phyloP scores from a whole-genome alignment of 202 grass and related monocot species.

The Schoenoplectus tabernaemontani region DNA sequence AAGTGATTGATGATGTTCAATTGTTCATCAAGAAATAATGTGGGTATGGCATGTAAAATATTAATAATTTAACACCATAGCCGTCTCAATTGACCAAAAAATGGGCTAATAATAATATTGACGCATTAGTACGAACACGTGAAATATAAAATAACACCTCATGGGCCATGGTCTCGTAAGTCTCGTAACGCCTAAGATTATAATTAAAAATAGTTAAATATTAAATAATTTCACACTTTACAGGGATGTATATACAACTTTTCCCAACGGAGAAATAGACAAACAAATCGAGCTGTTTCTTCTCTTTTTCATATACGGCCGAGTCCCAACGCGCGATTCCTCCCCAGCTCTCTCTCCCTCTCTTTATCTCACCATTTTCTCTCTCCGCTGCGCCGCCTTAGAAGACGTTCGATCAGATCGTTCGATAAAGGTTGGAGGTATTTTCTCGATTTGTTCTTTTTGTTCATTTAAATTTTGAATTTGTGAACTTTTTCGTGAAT shows the following conservation, averaged over 20 bases:
- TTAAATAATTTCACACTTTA: not conserved
- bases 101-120: not conserved
- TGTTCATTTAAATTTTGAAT: not conserved
- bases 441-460: not conserved
- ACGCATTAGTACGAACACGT: not conserved
- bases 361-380: not conserved
- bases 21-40: not conserved
- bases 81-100: not conserved
- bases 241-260: not conserved
- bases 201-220: not conserved
- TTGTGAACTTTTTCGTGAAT: not conserved
- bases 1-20: not conserved
- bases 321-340: not conserved
- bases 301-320: constrained; percentile 24
- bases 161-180: not conserved
- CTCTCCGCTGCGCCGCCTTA: not conserved
- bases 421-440: not conserved
- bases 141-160: not conserved
- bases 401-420: constrained; percentile 1
- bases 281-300: constrained; percentile 20
- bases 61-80: not conserved
- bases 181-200: not conserved
- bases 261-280: not conserved
- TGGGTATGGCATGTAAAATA: not conserved
- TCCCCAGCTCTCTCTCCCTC: not conserved